Evolutionary conservation across 2,329 filamentous ascomycete species (phyloP), one percentile per base, ranked within the genome.

Genomic region (Bipolaris gigantea): DNA sequence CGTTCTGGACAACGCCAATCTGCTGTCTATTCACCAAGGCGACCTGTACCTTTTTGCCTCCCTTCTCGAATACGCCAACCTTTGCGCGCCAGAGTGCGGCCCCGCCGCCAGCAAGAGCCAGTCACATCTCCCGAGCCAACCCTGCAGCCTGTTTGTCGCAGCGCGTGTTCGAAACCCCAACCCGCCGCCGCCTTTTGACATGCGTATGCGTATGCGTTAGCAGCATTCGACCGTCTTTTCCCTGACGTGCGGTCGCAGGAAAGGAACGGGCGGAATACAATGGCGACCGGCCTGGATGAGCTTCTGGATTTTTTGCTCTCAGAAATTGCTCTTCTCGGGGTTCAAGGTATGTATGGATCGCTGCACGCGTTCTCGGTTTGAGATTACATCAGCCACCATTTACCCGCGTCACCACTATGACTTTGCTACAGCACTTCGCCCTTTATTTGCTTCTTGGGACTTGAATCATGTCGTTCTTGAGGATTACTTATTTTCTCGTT

Each of bases 251-350:
- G 38, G 53, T 39, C 60, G 62, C 43, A 50, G 64, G 33, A 59
- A 55, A 62, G 59, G 60, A 60, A 56, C 48, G 62, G 53, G 52
- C 25, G 54, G 51, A 52, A 34, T 33, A 60, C 33, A n/a, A 73
- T 73, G 70, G 62, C 68, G 58, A 60, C 61, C 54, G 80, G 80
- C 50, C 74, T 85, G 55, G 83, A 84, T 66, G 77, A 80, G 45
- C 72, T 87, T 60, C 77, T 86, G 57, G 79, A 85, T 65, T 82
- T 79, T 71, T 66, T 87, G 51, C 74, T 86, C 43, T 79, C 80
- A 55, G 81, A 85, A 70, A 80, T 87, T 68, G 84, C 84, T 21
- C 76, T 86, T 42, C 79, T 79, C 60, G 83, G 84, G 59, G 77
- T 78, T 48, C 76, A 80, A 77, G 85, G 84, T 85, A 75, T 64